A percentile compares a stretch with the other conserved stretches of the same genome.
Conservation (phyloP, 2,329 filamentous ascomycete genomes). For the Fusarium compactum region DNA sequence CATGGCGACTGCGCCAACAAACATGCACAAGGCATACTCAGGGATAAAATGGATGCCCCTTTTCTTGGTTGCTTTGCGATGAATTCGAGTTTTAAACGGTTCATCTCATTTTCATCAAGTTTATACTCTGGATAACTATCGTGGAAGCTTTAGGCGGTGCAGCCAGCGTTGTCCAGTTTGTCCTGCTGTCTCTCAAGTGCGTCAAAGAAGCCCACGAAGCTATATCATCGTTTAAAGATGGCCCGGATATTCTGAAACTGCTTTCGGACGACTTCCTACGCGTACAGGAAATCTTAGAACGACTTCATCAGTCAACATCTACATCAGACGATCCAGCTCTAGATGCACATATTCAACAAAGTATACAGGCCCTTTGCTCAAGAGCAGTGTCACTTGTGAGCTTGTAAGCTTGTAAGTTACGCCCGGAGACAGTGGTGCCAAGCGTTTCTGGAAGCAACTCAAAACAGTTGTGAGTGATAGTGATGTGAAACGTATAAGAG, state of each 20-base stretch:
- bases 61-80: background rate
- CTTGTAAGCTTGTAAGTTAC: background rate
- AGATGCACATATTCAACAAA: conserved; percentile 1
- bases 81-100: background rate
- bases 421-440: background rate
- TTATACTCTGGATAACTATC: background rate
- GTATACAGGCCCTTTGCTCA: background rate
- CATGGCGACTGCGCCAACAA: background rate
- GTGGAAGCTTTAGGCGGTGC: background rate
- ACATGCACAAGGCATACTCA: background rate
- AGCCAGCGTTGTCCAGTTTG: background rate
- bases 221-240: background rate
- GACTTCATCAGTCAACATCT: background rate
- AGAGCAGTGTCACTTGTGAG: background rate
- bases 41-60: background rate
- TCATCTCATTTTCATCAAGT: background rate
- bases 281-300: background rate
- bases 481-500: conserved; percentile 3
- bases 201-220: background rate
- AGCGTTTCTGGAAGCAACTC: conserved; percentile 18
- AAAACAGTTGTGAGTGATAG: conserved; percentile 7
- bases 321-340: background rate
- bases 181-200: background rate
- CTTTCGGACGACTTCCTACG: background rate
- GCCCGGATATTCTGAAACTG: background rate